Percentiles rank a stretch among this genome's conserved stretches.
Evolutionary conservation across 306 rosid genomes (phyloP).

Genomic region (Acmispon strigosus): DNA sequence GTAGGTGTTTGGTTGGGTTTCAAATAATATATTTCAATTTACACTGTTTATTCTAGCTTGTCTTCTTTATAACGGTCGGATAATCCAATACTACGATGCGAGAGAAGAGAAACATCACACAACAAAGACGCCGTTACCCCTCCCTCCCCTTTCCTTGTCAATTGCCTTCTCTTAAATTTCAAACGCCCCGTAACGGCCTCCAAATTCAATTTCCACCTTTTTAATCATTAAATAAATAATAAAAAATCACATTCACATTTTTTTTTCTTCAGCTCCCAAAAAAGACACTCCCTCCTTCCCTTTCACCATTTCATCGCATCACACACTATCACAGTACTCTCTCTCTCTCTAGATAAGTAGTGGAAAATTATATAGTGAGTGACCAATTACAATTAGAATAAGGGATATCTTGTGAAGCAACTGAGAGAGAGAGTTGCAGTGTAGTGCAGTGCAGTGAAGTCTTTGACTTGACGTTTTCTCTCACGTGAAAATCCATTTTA

Average conservation of each 20-base stretch:
- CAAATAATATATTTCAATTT: not conserved
- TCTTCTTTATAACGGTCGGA: constrained; percentile 69
- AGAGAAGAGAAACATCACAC: constrained; percentile 34
- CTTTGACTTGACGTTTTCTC: constrained; percentile 26
- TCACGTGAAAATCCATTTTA: constrained; percentile 27
- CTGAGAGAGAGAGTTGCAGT: not conserved
- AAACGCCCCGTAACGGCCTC: constrained; percentile 41
- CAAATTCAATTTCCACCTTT: constrained; percentile 8
- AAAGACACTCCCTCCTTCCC: not conserved
- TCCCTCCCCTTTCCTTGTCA: not conserved
- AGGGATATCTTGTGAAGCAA: constrained; percentile 3
- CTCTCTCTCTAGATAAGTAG: not conserved
- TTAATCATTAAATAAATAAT: too few relatives aligned
- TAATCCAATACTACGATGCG: not conserved
- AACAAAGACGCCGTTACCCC: constrained; percentile 48
- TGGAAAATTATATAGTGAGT: too few relatives aligned
- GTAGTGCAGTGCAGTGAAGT: not conserved
- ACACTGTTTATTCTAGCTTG: not conserved
- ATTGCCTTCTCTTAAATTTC: constrained; percentile 24
- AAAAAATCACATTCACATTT: not conserved
- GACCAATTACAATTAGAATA: too few relatives aligned
- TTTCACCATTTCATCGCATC: constrained; percentile 21
- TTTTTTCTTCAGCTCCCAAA: constrained; percentile 15
- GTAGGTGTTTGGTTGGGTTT: constrained; percentile 17
- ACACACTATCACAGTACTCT: constrained; percentile 10